Evolutionary conservation across 306 rosid species (phyloP).

Genomic region (Vachellia collinsii): DNA sequence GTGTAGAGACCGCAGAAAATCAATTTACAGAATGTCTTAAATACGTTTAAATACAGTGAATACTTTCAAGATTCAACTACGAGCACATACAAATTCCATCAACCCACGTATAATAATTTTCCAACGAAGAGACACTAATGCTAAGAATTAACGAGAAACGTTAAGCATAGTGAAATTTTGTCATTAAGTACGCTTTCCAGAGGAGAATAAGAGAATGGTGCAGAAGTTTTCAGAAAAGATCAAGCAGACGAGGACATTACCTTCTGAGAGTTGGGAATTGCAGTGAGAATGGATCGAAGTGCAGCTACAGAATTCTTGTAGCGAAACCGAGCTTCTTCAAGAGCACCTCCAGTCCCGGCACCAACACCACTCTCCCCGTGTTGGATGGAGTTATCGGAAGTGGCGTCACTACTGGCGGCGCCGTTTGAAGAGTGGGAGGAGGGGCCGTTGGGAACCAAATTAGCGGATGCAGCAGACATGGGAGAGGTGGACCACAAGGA

Average conservation of each 20-base stretch:
- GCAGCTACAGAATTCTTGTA: constrained; percentile 76
- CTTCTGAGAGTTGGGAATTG: constrained; percentile 78
- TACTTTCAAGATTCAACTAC: background rate
- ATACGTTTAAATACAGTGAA: background rate
- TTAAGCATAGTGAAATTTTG: background rate
- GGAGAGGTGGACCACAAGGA: constrained; percentile 70
- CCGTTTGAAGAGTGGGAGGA: constrained; percentile 55
- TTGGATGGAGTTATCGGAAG: constrained; percentile 50
- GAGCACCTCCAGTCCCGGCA: constrained; percentile 72
- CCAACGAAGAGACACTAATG: background rate
- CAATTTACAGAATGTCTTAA: background rate
- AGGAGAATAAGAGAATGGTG: background rate
- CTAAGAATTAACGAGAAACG: background rate
- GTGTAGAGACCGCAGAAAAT: background rate
- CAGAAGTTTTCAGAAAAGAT: background rate
- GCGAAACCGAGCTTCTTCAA: constrained; percentile 80
- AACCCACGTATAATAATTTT: background rate
- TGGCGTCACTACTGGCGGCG: constrained; percentile 56
- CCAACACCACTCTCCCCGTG: constrained; percentile 43
- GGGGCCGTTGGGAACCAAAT: constrained; percentile 37
- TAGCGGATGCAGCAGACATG: constrained; percentile 38
- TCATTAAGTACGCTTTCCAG: background rate
- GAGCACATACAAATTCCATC: background rate
- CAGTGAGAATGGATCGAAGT: constrained; percentile 68
- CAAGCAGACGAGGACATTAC: constrained; percentile 39